These are phyloP conservation scores for Phyllosticta citriasiana DNA, from an alignment of 2,329 filamentous ascomycete species.

Conservation along the genomic window DNA sequence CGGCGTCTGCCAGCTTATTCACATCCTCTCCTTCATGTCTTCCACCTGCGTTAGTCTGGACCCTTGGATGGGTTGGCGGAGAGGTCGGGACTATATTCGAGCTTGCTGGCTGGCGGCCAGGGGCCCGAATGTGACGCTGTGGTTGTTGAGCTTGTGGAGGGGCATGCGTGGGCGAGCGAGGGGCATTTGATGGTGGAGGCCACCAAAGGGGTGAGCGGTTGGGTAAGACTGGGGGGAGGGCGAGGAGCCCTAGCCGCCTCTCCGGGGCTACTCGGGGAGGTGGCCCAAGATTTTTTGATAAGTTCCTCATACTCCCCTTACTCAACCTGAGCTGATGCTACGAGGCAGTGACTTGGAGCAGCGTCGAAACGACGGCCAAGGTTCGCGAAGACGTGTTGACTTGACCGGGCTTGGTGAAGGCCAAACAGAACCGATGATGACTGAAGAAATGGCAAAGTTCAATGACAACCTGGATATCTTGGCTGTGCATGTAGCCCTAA, in stretches of 20 bases:
- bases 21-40: not conserved
- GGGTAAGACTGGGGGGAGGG: conserved; percentile 10
- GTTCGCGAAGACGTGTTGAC: not conserved
- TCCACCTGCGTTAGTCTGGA: not conserved
- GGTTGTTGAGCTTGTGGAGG: not conserved
- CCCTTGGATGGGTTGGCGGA: not conserved
- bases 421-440: conserved; percentile 2
- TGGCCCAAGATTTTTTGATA: conserved; percentile 7
- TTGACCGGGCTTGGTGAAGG: not conserved
- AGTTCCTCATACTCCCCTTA: not conserved
- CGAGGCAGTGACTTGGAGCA: not conserved
- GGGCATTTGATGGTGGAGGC: not conserved
- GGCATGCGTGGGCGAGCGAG: not conserved
- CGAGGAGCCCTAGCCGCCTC: conserved; percentile 10
- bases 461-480: not conserved
- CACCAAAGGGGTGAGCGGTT: not conserved
- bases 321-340: not conserved
- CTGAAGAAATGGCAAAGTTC: conserved; percentile 6
- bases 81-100: not conserved
- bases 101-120: not conserved
- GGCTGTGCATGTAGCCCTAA: not conserved
- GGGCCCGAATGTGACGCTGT: not conserved
- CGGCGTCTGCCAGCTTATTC: not conserved
- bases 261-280: not conserved
- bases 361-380: not conserved